Percentiles rank a stretch among this genome's conserved stretches.
phyloP scores from a whole-genome alignment of 495 filamentous ascomycete species.

The Penicillium canariense region DNA sequence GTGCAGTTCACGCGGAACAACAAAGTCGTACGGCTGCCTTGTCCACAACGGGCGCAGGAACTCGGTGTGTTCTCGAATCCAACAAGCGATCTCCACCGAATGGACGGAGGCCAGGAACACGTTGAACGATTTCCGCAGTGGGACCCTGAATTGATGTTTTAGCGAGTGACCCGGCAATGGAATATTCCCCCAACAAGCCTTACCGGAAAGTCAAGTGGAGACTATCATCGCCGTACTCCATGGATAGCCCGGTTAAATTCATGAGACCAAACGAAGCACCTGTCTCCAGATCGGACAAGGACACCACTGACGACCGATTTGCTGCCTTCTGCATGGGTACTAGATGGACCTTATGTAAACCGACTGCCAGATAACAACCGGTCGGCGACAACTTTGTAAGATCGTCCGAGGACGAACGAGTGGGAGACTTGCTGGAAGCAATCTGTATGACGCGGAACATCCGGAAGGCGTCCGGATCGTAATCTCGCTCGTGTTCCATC shows the following conservation, averaged over 20 bases:
- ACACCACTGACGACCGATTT: constrained; percentile 55
- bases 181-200: constrained; percentile 16
- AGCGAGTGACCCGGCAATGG: constrained; percentile 1
- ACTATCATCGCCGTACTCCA: constrained; percentile 74
- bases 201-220: constrained; percentile 84
- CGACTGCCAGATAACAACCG: constrained; percentile 82
- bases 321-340: constrained; percentile 66
- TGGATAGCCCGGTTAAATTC: constrained; percentile 63
- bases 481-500: constrained; percentile 67
- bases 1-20: constrained; percentile 57
- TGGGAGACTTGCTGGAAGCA: constrained; percentile 53
- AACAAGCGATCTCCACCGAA: constrained; percentile 72
- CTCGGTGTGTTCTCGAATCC: constrained; percentile 68
- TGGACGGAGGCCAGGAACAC: constrained; percentile 78
- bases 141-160: constrained; percentile 46
- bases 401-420: constrained; percentile 70
- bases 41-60: constrained; percentile 83
- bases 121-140: constrained; percentile 59
- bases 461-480: constrained; percentile 66
- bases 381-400: constrained; percentile 69
- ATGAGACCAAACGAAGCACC: constrained; percentile 68
- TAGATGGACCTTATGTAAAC: constrained; percentile 77
- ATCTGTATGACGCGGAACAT: constrained; percentile 85
- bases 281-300: constrained; percentile 46
- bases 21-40: constrained; percentile 62